Percentiles rank a stretch among this genome's conserved stretches.
These are phyloP conservation scores for Cryptococcus sp. DNA, from an alignment of 1,284 basidiomycete species.

Conservation along the genomic window DNA sequence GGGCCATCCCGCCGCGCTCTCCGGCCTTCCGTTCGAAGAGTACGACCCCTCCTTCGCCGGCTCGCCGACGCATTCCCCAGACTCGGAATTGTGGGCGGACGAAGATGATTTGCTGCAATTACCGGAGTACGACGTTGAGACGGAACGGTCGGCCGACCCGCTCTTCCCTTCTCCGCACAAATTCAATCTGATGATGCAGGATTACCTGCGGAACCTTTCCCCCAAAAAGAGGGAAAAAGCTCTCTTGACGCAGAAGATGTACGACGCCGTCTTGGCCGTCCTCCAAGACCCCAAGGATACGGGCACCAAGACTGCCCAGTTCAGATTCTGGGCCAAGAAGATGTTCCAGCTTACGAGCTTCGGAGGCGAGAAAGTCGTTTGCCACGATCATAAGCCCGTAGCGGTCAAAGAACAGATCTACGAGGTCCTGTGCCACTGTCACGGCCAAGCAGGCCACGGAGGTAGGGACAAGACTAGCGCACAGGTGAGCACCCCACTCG, in stretches of 20 bases:
- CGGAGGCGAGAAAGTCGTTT: slow-evolving; percentile 56
- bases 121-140: slow-evolving; percentile 11
- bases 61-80: slow-evolving; percentile 8
- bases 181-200: slow-evolving; percentile 26
- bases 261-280: slow-evolving; percentile 68
- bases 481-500: slow-evolving; percentile 22
- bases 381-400: slow-evolving; percentile 68
- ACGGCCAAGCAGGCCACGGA: slow-evolving; percentile 66
- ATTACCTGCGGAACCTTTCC: slow-evolving; percentile 26
- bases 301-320: slow-evolving; percentile 61
- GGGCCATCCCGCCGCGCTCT: slow-evolving; percentile 4
- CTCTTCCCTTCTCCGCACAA: slow-evolving; percentile 25
- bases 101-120: slow-evolving; percentile 12
- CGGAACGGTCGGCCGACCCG: slow-evolving; percentile 16
- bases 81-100: slow-evolving; percentile 15
- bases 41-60: slow-evolving; percentile 4
- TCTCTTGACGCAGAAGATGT: slow-evolving; percentile 67
- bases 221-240: slow-evolving; percentile 63
- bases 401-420: slow-evolving; percentile 74
- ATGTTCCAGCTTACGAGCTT: slow-evolving; percentile 64
- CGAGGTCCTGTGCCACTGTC: slow-evolving; percentile 70
- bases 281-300: slow-evolving; percentile 59
- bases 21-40: slow-evolving; percentile 6
- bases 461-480: slow-evolving; percentile 69
- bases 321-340: slow-evolving; percentile 77